Conservation (phyloP, 2,329 filamentous ascomycete genomes). For the Talaromyces sp. region DNA sequence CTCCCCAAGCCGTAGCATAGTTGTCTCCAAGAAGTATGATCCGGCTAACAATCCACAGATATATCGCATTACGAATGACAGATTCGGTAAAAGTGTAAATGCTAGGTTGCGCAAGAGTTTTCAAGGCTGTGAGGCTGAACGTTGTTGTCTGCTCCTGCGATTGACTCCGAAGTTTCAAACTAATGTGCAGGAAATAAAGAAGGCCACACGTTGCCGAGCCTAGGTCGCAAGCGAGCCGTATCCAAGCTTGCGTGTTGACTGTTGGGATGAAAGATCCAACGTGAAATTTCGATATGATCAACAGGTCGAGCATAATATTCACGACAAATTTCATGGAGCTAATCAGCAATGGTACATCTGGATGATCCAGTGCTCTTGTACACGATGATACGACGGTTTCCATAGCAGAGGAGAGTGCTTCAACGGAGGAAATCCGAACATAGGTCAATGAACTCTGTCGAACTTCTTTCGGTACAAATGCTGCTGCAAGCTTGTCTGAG, state of each 20-base stretch:
- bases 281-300: slow-evolving; percentile 62
- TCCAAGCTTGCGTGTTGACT: slow-evolving; percentile 59
- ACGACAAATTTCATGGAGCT: slow-evolving; percentile 58
- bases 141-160: background rate
- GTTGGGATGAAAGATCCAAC: slow-evolving; percentile 51
- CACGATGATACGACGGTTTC: slow-evolving; percentile 58
- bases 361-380: slow-evolving; percentile 62
- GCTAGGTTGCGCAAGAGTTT: slow-evolving; percentile 53
- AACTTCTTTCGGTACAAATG: slow-evolving; percentile 59
- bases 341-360: slow-evolving; percentile 64
- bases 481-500: slow-evolving; percentile 50
- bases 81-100: slow-evolving; percentile 59
- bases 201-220: slow-evolving; percentile 52
- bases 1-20: slow-evolving; percentile 67
- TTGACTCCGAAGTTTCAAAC: slow-evolving; percentile 15
- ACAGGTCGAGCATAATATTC: slow-evolving; percentile 63
- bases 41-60: slow-evolving; percentile 63
- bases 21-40: slow-evolving; percentile 59
- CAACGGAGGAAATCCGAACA: slow-evolving; percentile 60
- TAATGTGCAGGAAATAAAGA: slow-evolving; percentile 53
- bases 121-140: slow-evolving; percentile 31
- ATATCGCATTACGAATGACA: slow-evolving; percentile 61
- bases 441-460: slow-evolving; percentile 56
- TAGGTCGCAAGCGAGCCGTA: slow-evolving; percentile 58
- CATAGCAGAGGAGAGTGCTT: slow-evolving; percentile 56